Evolutionary conservation across 768 basidiomycete genomes (phyloP).

Genomic region (Rhodotorula graminis): DNA sequence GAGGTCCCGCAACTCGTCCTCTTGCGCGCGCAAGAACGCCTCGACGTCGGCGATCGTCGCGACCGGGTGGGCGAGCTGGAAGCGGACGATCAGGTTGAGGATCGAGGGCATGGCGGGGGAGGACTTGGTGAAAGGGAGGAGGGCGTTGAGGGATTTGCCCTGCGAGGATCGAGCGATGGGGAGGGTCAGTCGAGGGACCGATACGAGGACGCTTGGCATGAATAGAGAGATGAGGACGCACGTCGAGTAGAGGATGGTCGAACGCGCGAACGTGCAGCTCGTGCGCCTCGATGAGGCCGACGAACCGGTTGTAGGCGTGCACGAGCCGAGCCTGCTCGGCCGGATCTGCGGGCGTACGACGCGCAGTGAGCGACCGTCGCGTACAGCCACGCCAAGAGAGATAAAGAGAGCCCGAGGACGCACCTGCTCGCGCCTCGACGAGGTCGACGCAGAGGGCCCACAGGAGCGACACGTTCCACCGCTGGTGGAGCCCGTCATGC

Average conservation of each 20-base stretch:
- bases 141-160: conserved; percentile 30
- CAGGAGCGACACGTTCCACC: conserved; percentile 33
- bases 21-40: conserved; percentile 38
- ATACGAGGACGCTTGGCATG: too few relatives aligned
- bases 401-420: conserved; percentile 58
- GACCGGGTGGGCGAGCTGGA: conserved; percentile 43
- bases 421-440: conserved; percentile 49
- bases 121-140: conserved; percentile 6
- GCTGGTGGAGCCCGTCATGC: conserved; percentile 52
- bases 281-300: conserved; percentile 59
- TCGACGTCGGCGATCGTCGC: conserved; percentile 41
- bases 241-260: conserved; percentile 69
- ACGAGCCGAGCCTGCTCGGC: conserved; percentile 66
- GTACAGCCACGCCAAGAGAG: conserved; percentile 62
- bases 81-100: conserved; percentile 17
- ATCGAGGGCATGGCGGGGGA: conserved; percentile 26
- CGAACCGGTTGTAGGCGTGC: conserved; percentile 63
- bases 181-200: too few relatives aligned
- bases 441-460: conserved; percentile 35
- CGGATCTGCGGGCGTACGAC: conserved; percentile 59
- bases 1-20: background rate
- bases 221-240: conserved; percentile 51
- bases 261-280: conserved; percentile 61
- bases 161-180: background rate
- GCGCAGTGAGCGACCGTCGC: conserved; percentile 53